phyloP scores from a whole-genome alignment of 2,329 filamentous ascomycete species.

The Colletotrichum nymphaeae region DNA sequence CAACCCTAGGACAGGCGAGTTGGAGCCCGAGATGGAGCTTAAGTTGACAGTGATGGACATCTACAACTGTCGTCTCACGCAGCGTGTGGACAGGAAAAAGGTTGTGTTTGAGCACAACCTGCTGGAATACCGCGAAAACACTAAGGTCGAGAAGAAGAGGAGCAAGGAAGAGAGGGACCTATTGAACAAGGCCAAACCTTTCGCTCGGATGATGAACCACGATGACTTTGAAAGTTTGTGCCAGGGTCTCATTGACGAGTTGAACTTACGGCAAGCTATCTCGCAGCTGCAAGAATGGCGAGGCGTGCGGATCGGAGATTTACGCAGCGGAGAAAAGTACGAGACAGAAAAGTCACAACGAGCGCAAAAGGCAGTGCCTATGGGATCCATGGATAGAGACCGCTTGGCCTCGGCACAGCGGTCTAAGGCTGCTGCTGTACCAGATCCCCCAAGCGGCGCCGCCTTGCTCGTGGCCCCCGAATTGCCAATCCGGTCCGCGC shows the following conservation, averaged over 20 bases:
- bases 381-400: conserved; percentile 87
- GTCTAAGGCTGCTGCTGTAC: conserved; percentile 70
- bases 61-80: conserved; percentile 92
- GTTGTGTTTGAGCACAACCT: conserved; percentile 96
- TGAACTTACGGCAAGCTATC: conserved; percentile 91
- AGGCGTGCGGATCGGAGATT: conserved; percentile 82
- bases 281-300: conserved; percentile 94
- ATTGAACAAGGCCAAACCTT: conserved; percentile 93
- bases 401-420: conserved; percentile 78
- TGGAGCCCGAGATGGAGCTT: conserved; percentile 96
- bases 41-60: conserved; percentile 99
- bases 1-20: conserved; percentile 83
- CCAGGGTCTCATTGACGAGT: conserved; percentile 87
- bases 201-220: conserved; percentile 96
- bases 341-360: conserved; percentile 87
- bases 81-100: conserved; percentile 93
- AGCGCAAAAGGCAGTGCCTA: conserved; percentile 75
- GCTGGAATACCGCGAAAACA: conserved; percentile 93
- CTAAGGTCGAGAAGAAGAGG: conserved; percentile 89
- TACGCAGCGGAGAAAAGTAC: conserved; percentile 90
- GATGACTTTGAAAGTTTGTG: conserved; percentile 89
- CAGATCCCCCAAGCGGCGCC: conserved; percentile 79
- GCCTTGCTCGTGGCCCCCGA: conserved; percentile 84
- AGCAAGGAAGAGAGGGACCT: conserved; percentile 95
- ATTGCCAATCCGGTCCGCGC: conserved; percentile 70